phyloP scores from a whole-genome alignment of 352 stramenopile species.

The Globisporangium sylvaticum region DNA sequence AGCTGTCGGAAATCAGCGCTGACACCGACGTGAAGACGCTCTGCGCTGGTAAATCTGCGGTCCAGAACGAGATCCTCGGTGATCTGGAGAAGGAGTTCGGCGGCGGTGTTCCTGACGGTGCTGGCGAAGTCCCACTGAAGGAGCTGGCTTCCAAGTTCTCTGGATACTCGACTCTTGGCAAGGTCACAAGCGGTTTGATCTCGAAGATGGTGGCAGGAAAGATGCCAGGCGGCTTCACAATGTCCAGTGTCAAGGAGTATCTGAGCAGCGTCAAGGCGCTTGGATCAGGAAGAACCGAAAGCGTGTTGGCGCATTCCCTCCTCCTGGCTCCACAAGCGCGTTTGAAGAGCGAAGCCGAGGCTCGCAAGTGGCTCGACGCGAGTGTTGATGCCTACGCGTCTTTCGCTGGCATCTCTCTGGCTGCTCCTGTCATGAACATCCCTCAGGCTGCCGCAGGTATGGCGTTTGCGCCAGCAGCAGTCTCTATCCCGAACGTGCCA shows the following conservation, averaged over 20 bases:
- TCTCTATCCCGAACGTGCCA: slow-evolving; percentile 50
- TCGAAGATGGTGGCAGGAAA: slow-evolving; percentile 78
- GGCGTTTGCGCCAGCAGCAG: slow-evolving; percentile 20
- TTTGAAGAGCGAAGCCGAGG: slow-evolving; percentile 69
- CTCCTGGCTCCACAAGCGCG: slow-evolving; percentile 52
- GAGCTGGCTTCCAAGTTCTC: slow-evolving; percentile 68
- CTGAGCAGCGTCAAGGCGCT: slow-evolving; percentile 52
- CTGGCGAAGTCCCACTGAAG: slow-evolving; percentile 68
- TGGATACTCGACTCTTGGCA: slow-evolving; percentile 66
- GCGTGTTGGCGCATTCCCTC: slow-evolving; percentile 68
- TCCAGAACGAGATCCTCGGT: slow-evolving; percentile 87
- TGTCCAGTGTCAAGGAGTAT: slow-evolving; percentile 77
- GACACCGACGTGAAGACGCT: slow-evolving; percentile 79
- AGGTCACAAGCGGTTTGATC: slow-evolving; percentile 56
- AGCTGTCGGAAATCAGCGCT: slow-evolving; percentile 57
- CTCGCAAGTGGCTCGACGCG: slow-evolving; percentile 78
- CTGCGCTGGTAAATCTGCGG: slow-evolving; percentile 77
- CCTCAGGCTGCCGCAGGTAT: not conserved
- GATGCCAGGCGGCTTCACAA: slow-evolving; percentile 83
- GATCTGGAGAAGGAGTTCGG: slow-evolving; percentile 88
- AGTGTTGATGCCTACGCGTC: slow-evolving; percentile 63
- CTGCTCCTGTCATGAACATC: slow-evolving; percentile 15
- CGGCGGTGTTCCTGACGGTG: slow-evolving; percentile 54
- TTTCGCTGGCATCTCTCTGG: slow-evolving; percentile 69
- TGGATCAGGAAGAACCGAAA: slow-evolving; percentile 66